Conservation (phyloP, 2,329 filamentous ascomycete genomes). For the Sclerotinia nivalis region DNA sequence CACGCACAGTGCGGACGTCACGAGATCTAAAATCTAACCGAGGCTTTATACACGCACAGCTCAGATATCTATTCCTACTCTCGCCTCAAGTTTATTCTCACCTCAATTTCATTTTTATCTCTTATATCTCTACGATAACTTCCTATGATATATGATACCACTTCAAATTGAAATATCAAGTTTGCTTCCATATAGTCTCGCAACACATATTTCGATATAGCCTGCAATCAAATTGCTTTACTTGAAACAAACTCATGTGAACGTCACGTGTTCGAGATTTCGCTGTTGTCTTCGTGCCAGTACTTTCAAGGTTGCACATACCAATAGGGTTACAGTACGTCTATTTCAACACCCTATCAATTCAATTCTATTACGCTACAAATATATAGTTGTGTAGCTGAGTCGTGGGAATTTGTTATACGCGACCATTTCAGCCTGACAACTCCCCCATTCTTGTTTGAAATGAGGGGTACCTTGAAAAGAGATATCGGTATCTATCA, state of each 20-base stretch:
- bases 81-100: too few relatives aligned
- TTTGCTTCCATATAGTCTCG: background rate
- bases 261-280: background rate
- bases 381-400: background rate
- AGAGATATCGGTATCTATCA: background rate
- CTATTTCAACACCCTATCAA: background rate
- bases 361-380: background rate
- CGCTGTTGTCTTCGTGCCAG: too few relatives aligned
- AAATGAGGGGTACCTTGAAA: background rate
- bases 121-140: background rate
- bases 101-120: constrained; percentile 1
- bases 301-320: too few relatives aligned
- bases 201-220: background rate
- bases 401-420: background rate
- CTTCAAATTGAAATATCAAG: background rate
- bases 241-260: background rate
- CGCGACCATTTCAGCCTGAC: background rate
- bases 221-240: background rate
- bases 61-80: background rate
- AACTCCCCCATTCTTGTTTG: background rate
- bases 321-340: background rate
- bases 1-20: too few relatives aligned
- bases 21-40: background rate
- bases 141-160: background rate
- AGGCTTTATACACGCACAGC: background rate